Base-by-base conservation (phyloP, 306 rosid species). In the Lupinus albus region DNA sequence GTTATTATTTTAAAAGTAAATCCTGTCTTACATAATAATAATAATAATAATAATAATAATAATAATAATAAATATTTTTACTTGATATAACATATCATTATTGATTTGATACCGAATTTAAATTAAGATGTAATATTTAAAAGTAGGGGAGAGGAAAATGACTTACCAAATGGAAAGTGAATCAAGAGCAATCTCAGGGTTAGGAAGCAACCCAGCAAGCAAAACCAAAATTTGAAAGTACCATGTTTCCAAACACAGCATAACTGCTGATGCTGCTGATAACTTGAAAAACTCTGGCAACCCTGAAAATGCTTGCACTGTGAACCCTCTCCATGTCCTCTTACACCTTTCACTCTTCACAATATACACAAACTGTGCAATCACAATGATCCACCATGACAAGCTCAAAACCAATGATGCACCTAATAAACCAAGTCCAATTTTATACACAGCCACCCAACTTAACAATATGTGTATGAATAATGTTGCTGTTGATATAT, bases 361-460 rank as follows among this genome's bases (percentile, higher is more conserved):
- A 8, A 88, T 84, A 4, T 88, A 91, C 51, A 81, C 82, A 67
- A 88, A 82, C 52, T 88, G 97, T 0, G 80, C 92, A 38, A 67
- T 48, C 82, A 88, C 97, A 0, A 79, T 74, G 4, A 91, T 72
- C 95, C 97, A 91, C 97, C 97, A 91, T 2, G 97, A 91, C 6
- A 91, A 7, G 52, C 97, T 91, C 45, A 91, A 39, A 39, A 78
- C 81, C 74, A 86, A 12, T 0, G 97, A 81, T 0, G 91, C 97
- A 0, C 97, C 97, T 10, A 91, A 30, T 16, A 91, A 36, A 0
- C 97, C 95, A 0, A 91, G 76, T 38, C 91, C 81, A 0, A 88
- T 10, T n/a, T 76, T 18, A 58, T 79, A 86, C 50, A 88, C 86
- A 0, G 67, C 88, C 16, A 83, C 16, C 84, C 88, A 91, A 47